Evolutionary conservation across 2,329 filamentous ascomycete species (phyloP).

Genomic region (Xylariomycetidae sp.): DNA sequence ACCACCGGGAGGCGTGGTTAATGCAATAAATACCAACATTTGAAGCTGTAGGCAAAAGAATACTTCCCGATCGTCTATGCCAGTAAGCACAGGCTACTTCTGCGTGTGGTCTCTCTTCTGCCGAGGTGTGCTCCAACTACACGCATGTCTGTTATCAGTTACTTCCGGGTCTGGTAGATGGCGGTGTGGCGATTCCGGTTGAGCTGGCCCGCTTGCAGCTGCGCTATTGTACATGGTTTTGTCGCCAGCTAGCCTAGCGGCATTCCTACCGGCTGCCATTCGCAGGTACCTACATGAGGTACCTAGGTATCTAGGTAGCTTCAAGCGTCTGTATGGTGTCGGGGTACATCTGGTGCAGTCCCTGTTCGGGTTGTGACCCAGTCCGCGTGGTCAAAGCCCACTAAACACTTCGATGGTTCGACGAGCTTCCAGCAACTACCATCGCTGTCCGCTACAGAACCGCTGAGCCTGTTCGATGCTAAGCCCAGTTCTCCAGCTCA

Average conservation of each 20-base stretch:
- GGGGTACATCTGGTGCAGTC: too few species aligned
- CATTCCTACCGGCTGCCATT: conserved; percentile 16
- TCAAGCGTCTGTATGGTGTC: conserved; percentile 13
- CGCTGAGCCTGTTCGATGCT: too few species aligned
- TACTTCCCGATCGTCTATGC: conserved; percentile 16
- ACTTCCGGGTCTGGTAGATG: conserved; percentile 19
- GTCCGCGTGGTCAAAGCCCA: conserved; percentile 13
- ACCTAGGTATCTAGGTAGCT: neutral
- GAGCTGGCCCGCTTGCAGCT: conserved; percentile 12
- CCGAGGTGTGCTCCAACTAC: conserved; percentile 3
- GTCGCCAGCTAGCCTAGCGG: conserved; percentile 15
- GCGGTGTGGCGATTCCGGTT: conserved; percentile 23
- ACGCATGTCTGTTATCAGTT: conserved; percentile 15
- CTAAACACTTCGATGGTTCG: conserved; percentile 14
- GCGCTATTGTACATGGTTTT: conserved; percentile 25
- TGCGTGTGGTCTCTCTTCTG: conserved; percentile 10
- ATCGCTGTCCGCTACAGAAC: conserved; percentile 7
- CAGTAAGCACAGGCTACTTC: conserved; percentile 16
- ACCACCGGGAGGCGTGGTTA: conserved; percentile 1
- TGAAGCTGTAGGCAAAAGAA: conserved; percentile 15
- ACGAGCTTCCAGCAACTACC: conserved; percentile 20
- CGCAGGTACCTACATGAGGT: conserved; percentile 2
- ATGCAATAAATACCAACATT: conserved; percentile 14
- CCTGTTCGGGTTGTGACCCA: too few species aligned
- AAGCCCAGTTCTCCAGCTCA: too few species aligned